These are phyloP conservation scores for Penicillium verrucosum DNA, from an alignment of 2,329 filamentous ascomycete species.

Conservation along the genomic window DNA sequence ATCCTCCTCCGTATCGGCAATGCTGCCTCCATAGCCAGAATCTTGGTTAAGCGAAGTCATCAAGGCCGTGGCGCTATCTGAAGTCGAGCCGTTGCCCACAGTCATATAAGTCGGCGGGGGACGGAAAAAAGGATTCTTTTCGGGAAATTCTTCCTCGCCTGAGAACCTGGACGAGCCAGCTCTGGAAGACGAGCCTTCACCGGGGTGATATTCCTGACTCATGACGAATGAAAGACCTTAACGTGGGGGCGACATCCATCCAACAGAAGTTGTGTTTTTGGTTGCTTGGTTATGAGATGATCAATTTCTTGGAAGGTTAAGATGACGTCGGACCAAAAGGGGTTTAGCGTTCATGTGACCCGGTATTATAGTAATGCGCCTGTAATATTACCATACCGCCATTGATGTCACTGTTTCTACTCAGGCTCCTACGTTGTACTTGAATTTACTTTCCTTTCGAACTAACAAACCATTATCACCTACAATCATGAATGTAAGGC, in stretches of 20 bases:
- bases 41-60: slow-evolving; percentile 80
- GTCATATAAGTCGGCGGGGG: slow-evolving; percentile 73
- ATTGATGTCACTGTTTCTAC: slow-evolving; percentile 28
- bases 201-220: slow-evolving; percentile 44
- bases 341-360: slow-evolving; percentile 30
- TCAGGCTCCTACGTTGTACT: slow-evolving; percentile 8
- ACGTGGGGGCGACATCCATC: slow-evolving; percentile 16
- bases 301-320: slow-evolving; percentile 18
- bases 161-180: slow-evolving; percentile 37
- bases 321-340: slow-evolving; percentile 22
- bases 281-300: slow-evolving; percentile 19
- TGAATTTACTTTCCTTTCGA: not conserved
- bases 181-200: slow-evolving; percentile 32
- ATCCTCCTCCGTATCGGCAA: slow-evolving; percentile 52
- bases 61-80: slow-evolving; percentile 75
- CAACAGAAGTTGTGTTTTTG: slow-evolving; percentile 5
- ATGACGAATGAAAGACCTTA: slow-evolving; percentile 27
- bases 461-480: not conserved
- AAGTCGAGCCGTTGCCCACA: slow-evolving; percentile 76
- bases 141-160: slow-evolving; percentile 26
- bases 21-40: slow-evolving; percentile 86
- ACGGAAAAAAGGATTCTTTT: slow-evolving; percentile 29
- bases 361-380: slow-evolving; percentile 11
- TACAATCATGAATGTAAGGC: slow-evolving; percentile 42
- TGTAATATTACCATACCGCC: slow-evolving; percentile 13